These are phyloP conservation scores for Globisporangium spiculum DNA, from an alignment of 352 stramenopile genomes.

Conservation along the genomic window DNA sequence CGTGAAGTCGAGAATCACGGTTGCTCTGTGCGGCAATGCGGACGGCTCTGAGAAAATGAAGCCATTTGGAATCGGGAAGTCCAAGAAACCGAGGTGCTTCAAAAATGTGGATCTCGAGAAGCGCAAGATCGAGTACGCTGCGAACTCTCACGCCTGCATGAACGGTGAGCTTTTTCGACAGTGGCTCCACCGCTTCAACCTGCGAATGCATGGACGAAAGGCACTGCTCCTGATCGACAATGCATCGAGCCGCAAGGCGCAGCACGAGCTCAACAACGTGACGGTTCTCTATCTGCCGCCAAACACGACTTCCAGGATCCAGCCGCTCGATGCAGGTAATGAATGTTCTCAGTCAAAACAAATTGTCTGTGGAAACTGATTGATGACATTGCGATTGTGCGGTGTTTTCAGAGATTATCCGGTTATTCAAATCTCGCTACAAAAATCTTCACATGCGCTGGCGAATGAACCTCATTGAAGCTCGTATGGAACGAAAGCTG, in stretches of 20 bases:
- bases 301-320: background rate
- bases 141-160: background rate
- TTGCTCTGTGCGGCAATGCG: background rate
- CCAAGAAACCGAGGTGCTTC: background rate
- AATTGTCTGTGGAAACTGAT: no score
- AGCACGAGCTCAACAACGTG: background rate
- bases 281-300: background rate
- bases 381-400: no score
- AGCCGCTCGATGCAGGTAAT: background rate
- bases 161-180: no score
- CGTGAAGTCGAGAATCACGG: background rate
- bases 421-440: no score
- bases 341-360: no score
- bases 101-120: slow-evolving; percentile 1
- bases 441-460: no score
- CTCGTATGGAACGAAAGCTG: no score
- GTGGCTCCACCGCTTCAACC: background rate
- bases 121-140: background rate
- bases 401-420: no score
- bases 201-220: background rate
- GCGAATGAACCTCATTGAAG: no score
- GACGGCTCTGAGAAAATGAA: background rate
- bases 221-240: background rate
- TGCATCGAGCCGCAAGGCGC: background rate
- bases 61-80: background rate